Conservation (phyloP, 176 grass and related monocot species). For the Miscanthus lutarioriparius region DNA sequence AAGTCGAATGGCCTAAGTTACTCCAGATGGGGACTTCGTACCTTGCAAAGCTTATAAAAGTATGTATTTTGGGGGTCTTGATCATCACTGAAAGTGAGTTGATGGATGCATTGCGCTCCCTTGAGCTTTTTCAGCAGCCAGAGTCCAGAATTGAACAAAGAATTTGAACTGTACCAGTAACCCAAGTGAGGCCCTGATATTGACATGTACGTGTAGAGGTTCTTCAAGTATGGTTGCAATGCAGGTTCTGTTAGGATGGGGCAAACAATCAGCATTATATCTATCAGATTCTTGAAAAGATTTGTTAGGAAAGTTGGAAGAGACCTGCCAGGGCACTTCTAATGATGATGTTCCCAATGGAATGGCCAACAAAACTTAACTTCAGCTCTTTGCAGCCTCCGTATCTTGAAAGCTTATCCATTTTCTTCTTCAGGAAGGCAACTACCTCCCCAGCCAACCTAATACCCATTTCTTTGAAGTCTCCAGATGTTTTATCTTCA, state of each 20-base stretch:
- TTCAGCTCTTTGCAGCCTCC: conserved; percentile 95
- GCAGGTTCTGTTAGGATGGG: conserved; percentile 54
- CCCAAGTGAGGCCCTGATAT: conserved; percentile 93
- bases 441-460: conserved; percentile 84
- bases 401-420: conserved; percentile 74
- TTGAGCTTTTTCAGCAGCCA: conserved; percentile 91
- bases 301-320: conserved; percentile 34
- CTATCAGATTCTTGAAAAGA: conserved; percentile 1
- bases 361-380: conserved; percentile 98
- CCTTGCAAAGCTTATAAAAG: conserved; percentile 89
- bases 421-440: conserved; percentile 76
- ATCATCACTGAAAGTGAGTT: conserved; percentile 91
- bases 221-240: conserved; percentile 80
- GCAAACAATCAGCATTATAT: conserved; percentile 24
- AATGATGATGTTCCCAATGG: conserved; percentile 95
- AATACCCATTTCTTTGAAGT: conserved; percentile 94
- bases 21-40: conserved; percentile 28
- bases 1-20: neutral
- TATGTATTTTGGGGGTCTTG: conserved; percentile 76
- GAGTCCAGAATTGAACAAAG: conserved; percentile 90
- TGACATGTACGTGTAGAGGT: conserved; percentile 87
- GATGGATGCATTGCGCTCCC: conserved; percentile 81
- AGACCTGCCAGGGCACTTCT: conserved; percentile 88
- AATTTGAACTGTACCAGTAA: conserved; percentile 92
- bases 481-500: conserved; percentile 92